phyloP scores from a whole-genome alignment of 768 basidiomycete species.

The Podaxis sp. region DNA sequence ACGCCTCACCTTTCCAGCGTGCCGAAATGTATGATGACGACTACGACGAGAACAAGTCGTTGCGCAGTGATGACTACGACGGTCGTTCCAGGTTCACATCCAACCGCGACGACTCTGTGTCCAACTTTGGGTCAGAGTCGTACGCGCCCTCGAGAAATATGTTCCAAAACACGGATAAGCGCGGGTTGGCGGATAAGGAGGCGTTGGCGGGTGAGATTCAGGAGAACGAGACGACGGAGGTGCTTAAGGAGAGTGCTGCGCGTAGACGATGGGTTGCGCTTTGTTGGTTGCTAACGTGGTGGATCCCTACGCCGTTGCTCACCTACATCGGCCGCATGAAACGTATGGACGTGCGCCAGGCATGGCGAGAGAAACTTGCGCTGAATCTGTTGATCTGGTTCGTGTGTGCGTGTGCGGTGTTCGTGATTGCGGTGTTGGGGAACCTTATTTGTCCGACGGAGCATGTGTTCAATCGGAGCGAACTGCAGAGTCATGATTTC shows the following conservation, averaged over 20 bases:
- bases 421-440: constrained; percentile 90
- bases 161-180: constrained; percentile 85
- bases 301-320: constrained; percentile 76
- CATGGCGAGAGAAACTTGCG: constrained; percentile 96
- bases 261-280: constrained; percentile 85
- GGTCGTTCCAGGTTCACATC: constrained; percentile 75
- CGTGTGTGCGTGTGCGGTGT: constrained; percentile 81
- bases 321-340: constrained; percentile 87
- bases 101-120: constrained; percentile 72
- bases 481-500: constrained; percentile 73
- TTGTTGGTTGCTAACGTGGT: constrained; percentile 90
- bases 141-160: constrained; percentile 95
- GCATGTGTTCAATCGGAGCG: constrained; percentile 80
- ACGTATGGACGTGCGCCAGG: constrained; percentile 88
- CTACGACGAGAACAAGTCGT: constrained; percentile 73
- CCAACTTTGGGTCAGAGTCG: constrained; percentile 86
- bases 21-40: constrained; percentile 74
- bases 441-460: constrained; percentile 91
- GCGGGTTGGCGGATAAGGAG: constrained; percentile 76
- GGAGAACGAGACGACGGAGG: constrained; percentile 87
- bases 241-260: constrained; percentile 77
- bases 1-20: constrained; percentile 82
- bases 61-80: constrained; percentile 78
- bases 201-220: constrained; percentile 79
- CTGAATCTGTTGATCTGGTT: constrained; percentile 97